A percentile compares a stretch with the other conserved stretches of the same genome.
These are phyloP conservation scores for Exophiala dermatitidis DNA, from an alignment of 2,329 filamentous ascomycete genomes.

Conservation along the genomic window DNA sequence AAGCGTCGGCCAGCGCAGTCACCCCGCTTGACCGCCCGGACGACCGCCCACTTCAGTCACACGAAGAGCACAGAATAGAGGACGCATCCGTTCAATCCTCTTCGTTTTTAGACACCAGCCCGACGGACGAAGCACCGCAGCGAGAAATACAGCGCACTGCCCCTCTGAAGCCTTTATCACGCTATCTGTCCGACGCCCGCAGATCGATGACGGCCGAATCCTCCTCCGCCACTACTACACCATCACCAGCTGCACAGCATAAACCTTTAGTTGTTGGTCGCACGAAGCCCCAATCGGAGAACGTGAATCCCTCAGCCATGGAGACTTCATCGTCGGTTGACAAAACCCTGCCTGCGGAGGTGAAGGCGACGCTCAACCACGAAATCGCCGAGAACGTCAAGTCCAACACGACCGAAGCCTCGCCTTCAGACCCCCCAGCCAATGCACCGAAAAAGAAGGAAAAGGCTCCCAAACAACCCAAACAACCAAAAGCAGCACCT, in stretches of 20 bases:
- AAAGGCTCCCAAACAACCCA: constrained; percentile 89
- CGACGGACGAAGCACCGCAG: neutral
- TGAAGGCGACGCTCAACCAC: constrained; percentile 27
- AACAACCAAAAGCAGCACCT: constrained; percentile 63
- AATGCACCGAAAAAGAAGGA: constrained; percentile 50
- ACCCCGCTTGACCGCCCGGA: no score
- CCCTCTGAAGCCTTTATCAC: neutral
- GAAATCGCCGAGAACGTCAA: constrained; percentile 30
- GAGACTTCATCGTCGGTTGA: constrained; percentile 7
- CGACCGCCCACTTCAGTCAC: no score
- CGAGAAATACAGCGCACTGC: neutral
- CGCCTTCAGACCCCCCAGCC: constrained; percentile 13
- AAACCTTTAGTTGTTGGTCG: constrained; percentile 27
- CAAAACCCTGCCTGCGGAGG: constrained; percentile 16
- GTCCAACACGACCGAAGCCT: constrained; percentile 20
- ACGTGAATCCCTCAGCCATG: constrained; percentile 2
- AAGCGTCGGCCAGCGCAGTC: no score
- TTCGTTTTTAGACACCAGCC: neutral
- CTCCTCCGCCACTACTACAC: neutral
- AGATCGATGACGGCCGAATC: constrained; percentile 20
- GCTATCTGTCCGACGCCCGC: neutral
- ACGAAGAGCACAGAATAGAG: no score
- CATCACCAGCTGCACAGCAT: constrained; percentile 22
- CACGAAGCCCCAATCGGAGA: constrained; percentile 23
- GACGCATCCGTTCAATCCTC: no score